Conservation (phyloP, 495 filamentous ascomycete genomes). For the Hypoxylon fragiforme region DNA sequence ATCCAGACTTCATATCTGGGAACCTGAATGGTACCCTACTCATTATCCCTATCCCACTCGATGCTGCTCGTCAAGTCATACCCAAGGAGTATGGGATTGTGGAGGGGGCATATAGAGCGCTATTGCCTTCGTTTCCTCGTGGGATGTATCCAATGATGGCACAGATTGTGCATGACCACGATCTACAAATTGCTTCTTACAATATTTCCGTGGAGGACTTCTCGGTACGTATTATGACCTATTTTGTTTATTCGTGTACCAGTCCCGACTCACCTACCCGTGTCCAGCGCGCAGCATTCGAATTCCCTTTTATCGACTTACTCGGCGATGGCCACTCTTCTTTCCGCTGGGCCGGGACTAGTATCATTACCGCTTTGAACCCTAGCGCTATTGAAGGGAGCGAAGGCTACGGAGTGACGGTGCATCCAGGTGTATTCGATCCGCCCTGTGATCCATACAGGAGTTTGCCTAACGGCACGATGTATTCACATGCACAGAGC, state of each 20-base stretch:
- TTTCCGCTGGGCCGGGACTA: slow-evolving; percentile 47
- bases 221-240: slow-evolving; percentile 35
- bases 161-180: slow-evolving; percentile 50
- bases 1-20: slow-evolving; percentile 45
- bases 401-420: slow-evolving; percentile 42
- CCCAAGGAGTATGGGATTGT: slow-evolving; percentile 44
- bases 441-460: slow-evolving; percentile 46
- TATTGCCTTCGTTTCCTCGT: slow-evolving; percentile 45
- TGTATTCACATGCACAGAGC: slow-evolving; percentile 31
- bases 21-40: slow-evolving; percentile 47
- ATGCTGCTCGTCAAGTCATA: slow-evolving; percentile 39
- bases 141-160: slow-evolving; percentile 51
- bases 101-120: slow-evolving; percentile 41
- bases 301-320: slow-evolving; percentile 51
- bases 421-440: slow-evolving; percentile 42
- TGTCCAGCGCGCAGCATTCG: slow-evolving; percentile 44
- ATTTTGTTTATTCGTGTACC: slow-evolving; percentile 4
- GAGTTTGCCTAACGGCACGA: slow-evolving; percentile 30
- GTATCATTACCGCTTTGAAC: slow-evolving; percentile 42
- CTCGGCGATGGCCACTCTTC: slow-evolving; percentile 41
- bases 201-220: slow-evolving; percentile 47
- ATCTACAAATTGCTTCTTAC: slow-evolving; percentile 42
- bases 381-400: slow-evolving; percentile 42
- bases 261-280: slow-evolving; percentile 4
- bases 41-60: slow-evolving; percentile 46